Evolutionary conservation across 305 asterid species (phyloP).

Genomic region (Fraxinus xanthoxyloides): DNA sequence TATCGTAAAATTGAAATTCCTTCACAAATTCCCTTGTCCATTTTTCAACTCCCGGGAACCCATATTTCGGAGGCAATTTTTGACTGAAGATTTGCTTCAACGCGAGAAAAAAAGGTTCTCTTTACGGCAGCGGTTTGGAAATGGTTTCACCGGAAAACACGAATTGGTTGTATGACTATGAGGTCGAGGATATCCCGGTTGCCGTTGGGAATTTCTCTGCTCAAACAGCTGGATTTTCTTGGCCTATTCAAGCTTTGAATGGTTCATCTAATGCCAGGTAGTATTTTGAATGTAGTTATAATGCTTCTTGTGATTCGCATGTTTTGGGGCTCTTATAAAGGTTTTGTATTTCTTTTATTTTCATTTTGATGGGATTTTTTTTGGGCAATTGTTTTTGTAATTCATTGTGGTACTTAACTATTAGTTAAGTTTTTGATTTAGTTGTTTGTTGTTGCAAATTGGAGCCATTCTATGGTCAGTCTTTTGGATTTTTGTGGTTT

Average conservation of each 20-base stretch:
- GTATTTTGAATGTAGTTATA: conserved; percentile 11
- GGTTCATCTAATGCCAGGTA: conserved; percentile 64
- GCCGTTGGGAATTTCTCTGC: conserved; percentile 52
- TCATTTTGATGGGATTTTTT: conserved; percentile 8
- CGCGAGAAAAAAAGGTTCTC: conserved; percentile 13
- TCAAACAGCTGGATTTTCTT: conserved; percentile 53
- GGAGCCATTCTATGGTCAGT: not conserved
- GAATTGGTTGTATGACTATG: conserved; percentile 91
- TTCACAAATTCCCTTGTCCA: conserved; percentile 24
- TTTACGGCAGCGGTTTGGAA: conserved; percentile 37
- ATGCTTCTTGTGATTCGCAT: not conserved
- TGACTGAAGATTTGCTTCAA: not conserved
- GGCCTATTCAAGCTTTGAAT: conserved; percentile 70
- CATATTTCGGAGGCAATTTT: not conserved
- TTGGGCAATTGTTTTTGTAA: not conserved
- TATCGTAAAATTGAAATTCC: conserved; percentile 13
- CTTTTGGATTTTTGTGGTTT: conserved; percentile 15
- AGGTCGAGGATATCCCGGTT: conserved; percentile 59
- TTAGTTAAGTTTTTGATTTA: not conserved
- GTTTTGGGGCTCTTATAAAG: not conserved
- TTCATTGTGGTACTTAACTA: conserved; percentile 9
- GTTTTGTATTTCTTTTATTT: not conserved
- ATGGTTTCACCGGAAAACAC: conserved; percentile 89
- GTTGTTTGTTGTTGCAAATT: not conserved
- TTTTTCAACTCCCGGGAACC: conserved; percentile 26